These are phyloP conservation scores for Lachnellula willkommii DNA, from an alignment of 2,329 filamentous ascomycete genomes.

Conservation along the genomic window DNA sequence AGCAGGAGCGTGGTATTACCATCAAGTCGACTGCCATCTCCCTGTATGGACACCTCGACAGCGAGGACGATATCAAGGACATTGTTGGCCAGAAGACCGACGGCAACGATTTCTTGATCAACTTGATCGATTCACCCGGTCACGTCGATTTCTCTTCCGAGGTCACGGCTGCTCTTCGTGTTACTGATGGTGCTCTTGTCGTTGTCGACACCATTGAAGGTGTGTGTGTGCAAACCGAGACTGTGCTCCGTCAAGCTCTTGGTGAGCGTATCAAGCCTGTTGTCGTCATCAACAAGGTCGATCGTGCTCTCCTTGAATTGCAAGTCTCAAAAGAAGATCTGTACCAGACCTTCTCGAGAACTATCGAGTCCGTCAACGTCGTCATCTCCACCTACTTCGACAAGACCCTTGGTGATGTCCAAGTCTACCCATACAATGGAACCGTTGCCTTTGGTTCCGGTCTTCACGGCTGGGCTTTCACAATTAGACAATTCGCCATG, in stretches of 20 bases:
- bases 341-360: conserved; percentile 99
- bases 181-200: conserved; percentile 98
- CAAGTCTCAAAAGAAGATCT: conserved; percentile 98
- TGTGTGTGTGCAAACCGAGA: conserved; percentile 99
- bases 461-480: conserved; percentile 99
- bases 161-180: conserved; percentile 98
- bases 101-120: conserved; percentile 98
- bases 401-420: conserved; percentile 93
- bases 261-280: conserved; percentile 99
- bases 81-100: conserved; percentile 81
- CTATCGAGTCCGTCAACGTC: conserved; percentile 99
- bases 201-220: conserved; percentile 99
- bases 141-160: conserved; percentile 99
- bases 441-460: conserved; percentile 99
- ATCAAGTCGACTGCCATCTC: conserved; percentile 99
- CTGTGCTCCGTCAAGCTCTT: conserved; percentile 96
- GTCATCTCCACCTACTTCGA: conserved; percentile 99
- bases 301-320: conserved; percentile 97
- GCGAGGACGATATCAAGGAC: conserved; percentile 88
- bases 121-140: conserved; percentile 99
- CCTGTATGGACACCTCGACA: conserved; percentile 78
- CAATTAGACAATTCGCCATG: conserved; percentile 91
- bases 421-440: conserved; percentile 96
- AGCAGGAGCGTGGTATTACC: conserved; percentile 99
- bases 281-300: conserved; percentile 99